Evolutionary conservation across 768 basidiomycete genomes (phyloP).

Genomic region (Mycena galopus): DNA sequence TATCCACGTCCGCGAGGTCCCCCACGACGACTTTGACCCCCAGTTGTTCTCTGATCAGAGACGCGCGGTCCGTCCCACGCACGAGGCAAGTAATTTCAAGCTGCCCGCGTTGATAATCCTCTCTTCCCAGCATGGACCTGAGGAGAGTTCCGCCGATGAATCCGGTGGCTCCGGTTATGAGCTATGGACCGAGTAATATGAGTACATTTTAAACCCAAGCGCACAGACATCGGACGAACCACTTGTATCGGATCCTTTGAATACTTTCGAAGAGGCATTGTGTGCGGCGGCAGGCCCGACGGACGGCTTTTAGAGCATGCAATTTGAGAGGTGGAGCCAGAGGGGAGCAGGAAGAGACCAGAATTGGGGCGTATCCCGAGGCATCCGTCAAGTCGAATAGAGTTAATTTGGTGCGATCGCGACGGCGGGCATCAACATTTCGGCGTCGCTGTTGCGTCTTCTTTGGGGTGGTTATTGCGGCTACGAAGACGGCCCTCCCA

Average conservation of each 20-base stretch:
- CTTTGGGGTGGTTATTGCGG: too few species aligned
- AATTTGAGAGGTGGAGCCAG: background rate
- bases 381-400: background rate
- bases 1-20: conserved; percentile 29
- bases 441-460: too few species aligned
- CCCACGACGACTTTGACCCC: conserved; percentile 29
- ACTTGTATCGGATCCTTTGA: conserved; percentile 16
- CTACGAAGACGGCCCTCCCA: too few species aligned
- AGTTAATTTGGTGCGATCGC: background rate
- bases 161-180: conserved; percentile 32
- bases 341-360: background rate
- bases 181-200: background rate
- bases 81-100: conserved; percentile 35
- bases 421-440: too few species aligned
- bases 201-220: background rate
- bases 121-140: conserved; percentile 16
- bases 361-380: background rate
- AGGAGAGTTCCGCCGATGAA: conserved; percentile 32
- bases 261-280: conserved; percentile 15
- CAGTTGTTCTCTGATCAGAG: conserved; percentile 2
- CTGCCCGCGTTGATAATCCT: conserved; percentile 20
- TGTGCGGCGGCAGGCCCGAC: background rate
- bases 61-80: conserved; percentile 25
- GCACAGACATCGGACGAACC: background rate
- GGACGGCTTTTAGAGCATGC: background rate